Evolutionary conservation across 345 rosid genomes (phyloP), one percentile per base, ranked within the genome.

Genomic region (Acer yangbiense): DNA sequence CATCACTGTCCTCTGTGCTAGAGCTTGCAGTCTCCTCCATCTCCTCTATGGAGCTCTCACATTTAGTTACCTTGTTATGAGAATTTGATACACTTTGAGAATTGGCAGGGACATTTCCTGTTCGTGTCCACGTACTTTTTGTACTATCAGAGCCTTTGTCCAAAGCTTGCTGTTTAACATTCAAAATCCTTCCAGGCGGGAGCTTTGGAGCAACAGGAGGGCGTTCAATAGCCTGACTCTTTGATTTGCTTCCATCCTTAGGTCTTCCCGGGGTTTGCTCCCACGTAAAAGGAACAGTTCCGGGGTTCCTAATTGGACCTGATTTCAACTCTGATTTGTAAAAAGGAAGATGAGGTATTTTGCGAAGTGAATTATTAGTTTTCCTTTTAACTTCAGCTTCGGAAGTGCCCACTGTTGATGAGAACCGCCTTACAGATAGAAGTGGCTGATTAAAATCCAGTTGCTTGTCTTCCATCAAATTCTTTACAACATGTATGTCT

Each of bases 241-340:
- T 85, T 75, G 74, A 81, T 79, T 83, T 86, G 43, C 67, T 80
- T 82, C 83, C 92, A 79, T 87, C 81, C 81, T 92, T 95, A 9
- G 98, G 96, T 71, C 83, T 91, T 63, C 99, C 99, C 0, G 99
- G 99, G 52, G 80, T 76, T 73, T 85, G 87, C 77, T 95, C 99
- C 99, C 99, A 95, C 58, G 89, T 77, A 73, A 95, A 95, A 60
- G 98, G 99, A 73, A 95, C 97, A 3, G 90, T 88, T 80, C 98
- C 99, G 1, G 99, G 93, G 66, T 86, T 87, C 66, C 96, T 85
- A 1, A 95, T 73, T 2, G 99, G 99, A 71, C 96, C 97, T n/a
- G 98, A 93, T 74, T 89, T 95, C 71, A 93, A 69, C 73, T 93
- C 99, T 62, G 97, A 90, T 72, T 83, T 91, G 87, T 90, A 93